Base-by-base conservation (phyloP, 495 filamentous ascomycete genomes). In the Neurospora sp. region DNA sequence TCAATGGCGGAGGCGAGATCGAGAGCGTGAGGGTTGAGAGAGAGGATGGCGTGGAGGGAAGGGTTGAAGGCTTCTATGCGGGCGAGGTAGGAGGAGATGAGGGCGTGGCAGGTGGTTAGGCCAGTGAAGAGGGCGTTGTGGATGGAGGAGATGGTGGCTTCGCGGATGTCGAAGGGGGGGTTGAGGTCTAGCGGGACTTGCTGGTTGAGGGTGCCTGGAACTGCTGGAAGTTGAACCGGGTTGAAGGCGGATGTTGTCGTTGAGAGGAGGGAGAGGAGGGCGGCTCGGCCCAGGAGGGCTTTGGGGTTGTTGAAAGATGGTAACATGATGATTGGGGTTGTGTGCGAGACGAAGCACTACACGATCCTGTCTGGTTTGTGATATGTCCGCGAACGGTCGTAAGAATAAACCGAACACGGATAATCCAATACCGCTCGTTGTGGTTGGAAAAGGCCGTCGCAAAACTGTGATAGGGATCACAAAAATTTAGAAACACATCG, bases 51-150 rank as follows among this genome's bases (percentile, higher is more conserved):
- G 73, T 90, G 89, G 71, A 90, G 83, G 14, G 79, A 81, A 11
- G 84, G 83, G 77, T 92, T 89, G 75, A 87, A 84, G 10, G 79
- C 77, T 70, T 86, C 82, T 48, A 92, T 89, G 20, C 88, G 85
- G 4, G 83, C 77, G 39, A 91, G 77, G 75, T 89, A 91, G 23
- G 84, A 79, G 27, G 82, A 84, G n/a, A 90, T 81, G 0, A 91
- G 79, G 6, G 79, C 79, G 12, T 85, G 81, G 77, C 88, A 90
- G 35, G 85, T 86, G 40, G 85, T 83, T 20, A 81, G 76, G 7
- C 81, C 80, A n/a, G 79, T 76, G 72, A 82, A 85, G 46, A 91
- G 82, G 16, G 83, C 81, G 74, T 84, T 75, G 73, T 91, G 89
- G 35, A 89, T 82, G 8, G 80, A 79, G 44, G 82, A 77, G 73